phyloP scores from a whole-genome alignment of 73 alveolate genomes.

The Loxodes magnus region DNA sequence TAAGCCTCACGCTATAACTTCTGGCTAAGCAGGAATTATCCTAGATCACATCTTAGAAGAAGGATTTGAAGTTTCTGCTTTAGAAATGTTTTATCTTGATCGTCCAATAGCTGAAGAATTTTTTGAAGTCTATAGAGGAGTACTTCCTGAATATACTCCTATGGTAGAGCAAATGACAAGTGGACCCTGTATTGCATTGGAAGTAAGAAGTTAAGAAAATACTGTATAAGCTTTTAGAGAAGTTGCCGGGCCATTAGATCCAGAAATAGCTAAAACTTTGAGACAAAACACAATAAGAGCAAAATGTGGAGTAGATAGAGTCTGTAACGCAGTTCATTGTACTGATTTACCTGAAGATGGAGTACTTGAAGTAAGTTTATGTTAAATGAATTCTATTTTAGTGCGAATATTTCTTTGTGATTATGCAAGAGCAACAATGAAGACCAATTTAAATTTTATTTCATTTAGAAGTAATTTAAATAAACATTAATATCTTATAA shows the following conservation, averaged over 20 bases:
- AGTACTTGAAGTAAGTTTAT: constrained; percentile 66
- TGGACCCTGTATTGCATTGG: constrained; percentile 92
- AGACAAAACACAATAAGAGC: constrained; percentile 96
- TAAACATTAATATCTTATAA: no score
- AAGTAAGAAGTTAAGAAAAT: constrained; percentile 90
- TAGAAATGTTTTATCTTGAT: constrained; percentile 81
- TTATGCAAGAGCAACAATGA: no score
- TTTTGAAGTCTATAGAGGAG: constrained; percentile 93
- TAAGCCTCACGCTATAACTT: constrained; percentile 89
- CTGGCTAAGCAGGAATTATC: constrained; percentile 86
- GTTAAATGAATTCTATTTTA: no score
- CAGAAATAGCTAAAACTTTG: constrained; percentile 90
- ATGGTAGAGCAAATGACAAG: constrained; percentile 80
- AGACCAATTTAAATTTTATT: no score
- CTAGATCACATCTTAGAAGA: constrained; percentile 78
- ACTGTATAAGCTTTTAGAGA: constrained; percentile 46
- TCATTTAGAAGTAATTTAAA: no score
- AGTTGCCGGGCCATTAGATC: constrained; percentile 91
- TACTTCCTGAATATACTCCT: constrained; percentile 88
- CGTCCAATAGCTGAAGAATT: constrained; percentile 89
- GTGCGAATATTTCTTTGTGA: constrained; percentile 14
- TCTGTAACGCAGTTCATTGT: constrained; percentile 91
- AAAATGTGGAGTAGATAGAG: constrained; percentile 86
- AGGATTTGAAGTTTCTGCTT: constrained; percentile 93
- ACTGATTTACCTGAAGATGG: constrained; percentile 97